phyloP scores from a whole-genome alignment of 495 filamentous ascomycete species.

The Bryoglossum gracile region DNA sequence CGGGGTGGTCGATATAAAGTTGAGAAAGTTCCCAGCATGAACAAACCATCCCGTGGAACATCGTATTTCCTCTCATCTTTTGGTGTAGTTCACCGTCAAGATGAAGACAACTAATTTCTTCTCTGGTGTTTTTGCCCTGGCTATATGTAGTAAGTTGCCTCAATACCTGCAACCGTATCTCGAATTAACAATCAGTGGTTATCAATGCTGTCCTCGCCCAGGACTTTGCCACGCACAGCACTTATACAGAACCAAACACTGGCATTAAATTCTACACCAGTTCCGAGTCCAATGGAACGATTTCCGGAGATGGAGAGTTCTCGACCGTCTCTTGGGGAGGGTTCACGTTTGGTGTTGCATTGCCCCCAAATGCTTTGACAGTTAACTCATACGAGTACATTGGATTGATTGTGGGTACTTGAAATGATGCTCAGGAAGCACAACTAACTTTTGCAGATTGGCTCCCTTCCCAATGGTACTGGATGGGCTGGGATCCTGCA shows the following conservation, averaged over 20 bases:
- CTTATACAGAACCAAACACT: conserved; percentile 22
- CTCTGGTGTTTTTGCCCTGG: conserved; percentile 11
- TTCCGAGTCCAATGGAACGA: conserved; percentile 9
- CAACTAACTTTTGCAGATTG: conserved; percentile 23
- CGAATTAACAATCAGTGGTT: conserved; percentile 10
- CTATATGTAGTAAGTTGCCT: conserved; percentile 12
- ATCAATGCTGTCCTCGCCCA: conserved; percentile 15
- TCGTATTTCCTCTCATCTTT: conserved; percentile 1
- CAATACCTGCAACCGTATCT: neutral
- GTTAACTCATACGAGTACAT: conserved; percentile 52
- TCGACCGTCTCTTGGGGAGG: conserved; percentile 23
- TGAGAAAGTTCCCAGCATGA: neutral
- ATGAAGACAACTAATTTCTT: conserved; percentile 21
- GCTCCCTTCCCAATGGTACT: conserved; percentile 20
- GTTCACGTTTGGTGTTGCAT: conserved; percentile 46
- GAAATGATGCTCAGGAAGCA: conserved; percentile 16
- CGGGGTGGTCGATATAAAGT: conserved; percentile 14
- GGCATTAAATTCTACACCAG: conserved; percentile 24
- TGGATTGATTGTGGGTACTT: conserved; percentile 41
- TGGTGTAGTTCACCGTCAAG: conserved; percentile 10
- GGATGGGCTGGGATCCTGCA: conserved; percentile 50
- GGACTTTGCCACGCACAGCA: conserved; percentile 18
- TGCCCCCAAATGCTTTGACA: conserved; percentile 45
- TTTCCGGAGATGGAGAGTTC: conserved; percentile 9
- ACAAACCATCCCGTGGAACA: neutral